Base-by-base conservation (phyloP, 345 rosid genomes). In the Bruguiera sexangula region DNA sequence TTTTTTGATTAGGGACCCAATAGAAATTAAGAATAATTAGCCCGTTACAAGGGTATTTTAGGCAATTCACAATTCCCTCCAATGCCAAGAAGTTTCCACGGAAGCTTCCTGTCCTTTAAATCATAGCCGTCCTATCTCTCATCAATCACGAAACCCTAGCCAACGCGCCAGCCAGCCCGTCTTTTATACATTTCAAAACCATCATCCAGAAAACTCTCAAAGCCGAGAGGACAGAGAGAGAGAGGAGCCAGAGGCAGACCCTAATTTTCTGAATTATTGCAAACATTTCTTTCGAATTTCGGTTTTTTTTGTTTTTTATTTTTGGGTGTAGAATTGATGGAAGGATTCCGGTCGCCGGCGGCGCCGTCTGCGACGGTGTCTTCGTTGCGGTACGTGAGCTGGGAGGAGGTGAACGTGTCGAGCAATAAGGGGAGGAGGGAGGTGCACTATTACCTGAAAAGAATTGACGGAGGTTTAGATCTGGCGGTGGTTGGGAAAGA, bases 401-500 rank as follows among this genome's bases (percentile, higher is more conserved):
- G 97, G 97, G 88, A 79, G 61, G 92, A 89, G 92, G 84, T 77
- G 73, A 74, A 70, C 50, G 85, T 77, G 65, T 81, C 78, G 55
- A 77, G 60, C 81, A 78, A 79, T n/a, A 81, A 67, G 57, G 92
- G 88, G 60, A 84, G 83, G 80, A 78, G 75, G 5, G 92, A 79
- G 85, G 82, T 89, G 73, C 92, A 71, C 53, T 92, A 85, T 65
- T 88, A 81, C 65, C 83, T 88, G 34, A 91, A 81, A 75, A 84
- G 84, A 68, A 77, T 24, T 54, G 90, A 86, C 55, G 92, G 93
- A 1, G 64, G 64, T 30, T 71, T 76, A 63, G 93, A 86, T 84
- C 90, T 92, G 73, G 94, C 86, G 36, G 87, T 88, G 63, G 46
- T 86, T n/a, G 97, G 90, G 29, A 89, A 78, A 80, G 80, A 85